Evolutionary conservation across 2,329 filamentous ascomycete genomes (phyloP).

Genomic region (Stagonosporopsis tanaceti): DNA sequence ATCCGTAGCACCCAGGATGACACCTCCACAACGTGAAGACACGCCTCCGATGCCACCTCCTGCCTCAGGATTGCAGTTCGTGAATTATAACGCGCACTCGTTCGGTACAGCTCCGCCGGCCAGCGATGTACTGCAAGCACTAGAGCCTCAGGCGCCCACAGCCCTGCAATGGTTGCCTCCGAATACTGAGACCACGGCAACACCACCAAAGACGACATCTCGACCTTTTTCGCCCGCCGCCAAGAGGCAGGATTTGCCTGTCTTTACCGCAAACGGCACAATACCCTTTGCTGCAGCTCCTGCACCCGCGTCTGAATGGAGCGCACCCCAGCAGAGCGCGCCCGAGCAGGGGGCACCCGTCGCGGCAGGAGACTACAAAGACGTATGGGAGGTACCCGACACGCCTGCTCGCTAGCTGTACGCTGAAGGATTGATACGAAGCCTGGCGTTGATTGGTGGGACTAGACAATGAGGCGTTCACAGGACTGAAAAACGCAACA

Average conservation of each 20-base stretch:
- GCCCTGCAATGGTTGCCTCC: slow-evolving; percentile 45
- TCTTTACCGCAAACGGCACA: slow-evolving; percentile 55
- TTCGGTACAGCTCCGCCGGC: slow-evolving; percentile 22
- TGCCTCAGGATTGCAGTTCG: slow-evolving; percentile 41
- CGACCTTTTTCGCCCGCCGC: slow-evolving; percentile 38
- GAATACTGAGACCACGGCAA: slow-evolving; percentile 30
- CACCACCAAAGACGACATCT: slow-evolving; percentile 11
- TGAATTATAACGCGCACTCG: slow-evolving; percentile 39
- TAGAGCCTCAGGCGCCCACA: slow-evolving; percentile 26
- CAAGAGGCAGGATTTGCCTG: slow-evolving; percentile 55
- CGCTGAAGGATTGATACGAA: slow-evolving; percentile 3
- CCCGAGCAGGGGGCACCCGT: neutral
- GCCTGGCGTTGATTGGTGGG: slow-evolving; percentile 14
- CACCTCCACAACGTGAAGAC: slow-evolving; percentile 45
- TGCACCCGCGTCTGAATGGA: neutral
- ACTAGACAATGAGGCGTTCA: slow-evolving; percentile 6
- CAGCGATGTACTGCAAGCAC: neutral
- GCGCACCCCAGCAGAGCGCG: neutral
- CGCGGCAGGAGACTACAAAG: slow-evolving; percentile 19
- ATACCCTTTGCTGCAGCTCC: slow-evolving; percentile 44
- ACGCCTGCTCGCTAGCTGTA: slow-evolving; percentile 45
- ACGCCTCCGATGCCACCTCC: slow-evolving; percentile 51
- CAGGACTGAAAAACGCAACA: neutral
- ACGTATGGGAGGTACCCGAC: slow-evolving; percentile 58
- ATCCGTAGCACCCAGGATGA: slow-evolving; percentile 27